These are phyloP conservation scores for Pichia heedii DNA, from an alignment of 805 yeast genomes.

Conservation along the genomic window DNA sequence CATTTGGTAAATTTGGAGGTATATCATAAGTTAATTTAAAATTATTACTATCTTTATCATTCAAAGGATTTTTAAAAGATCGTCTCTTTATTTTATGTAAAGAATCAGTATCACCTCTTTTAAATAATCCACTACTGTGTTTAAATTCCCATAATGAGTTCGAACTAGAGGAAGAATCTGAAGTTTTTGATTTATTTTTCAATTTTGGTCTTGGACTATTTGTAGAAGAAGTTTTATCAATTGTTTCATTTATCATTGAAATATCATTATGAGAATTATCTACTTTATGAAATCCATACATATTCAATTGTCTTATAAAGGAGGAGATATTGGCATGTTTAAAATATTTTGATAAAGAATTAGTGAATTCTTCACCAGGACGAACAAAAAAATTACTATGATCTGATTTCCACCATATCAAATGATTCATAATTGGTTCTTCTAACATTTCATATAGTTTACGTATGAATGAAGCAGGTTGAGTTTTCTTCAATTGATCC, in stretches of 20 bases:
- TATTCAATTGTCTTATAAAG: conserved; percentile 69
- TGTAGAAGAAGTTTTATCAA: too few species aligned
- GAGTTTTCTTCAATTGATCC: conserved; percentile 11
- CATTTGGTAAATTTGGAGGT: conserved; percentile 1
- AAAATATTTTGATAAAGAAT: conserved; percentile 58
- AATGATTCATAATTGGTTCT: conserved; percentile 57
- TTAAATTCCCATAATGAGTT: conserved; percentile 69
- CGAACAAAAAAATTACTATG: conserved; percentile 63
- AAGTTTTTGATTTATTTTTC: background rate
- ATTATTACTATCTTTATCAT: conserved; percentile 24
- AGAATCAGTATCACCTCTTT: conserved; percentile 70
- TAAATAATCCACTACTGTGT: conserved; percentile 71
- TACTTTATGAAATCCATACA: conserved; percentile 79
- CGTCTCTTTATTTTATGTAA: conserved; percentile 73
- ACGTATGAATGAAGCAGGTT: conserved; percentile 58
- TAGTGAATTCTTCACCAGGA: conserved; percentile 82
- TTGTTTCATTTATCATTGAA: background rate
- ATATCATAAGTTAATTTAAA: conserved; percentile 15
- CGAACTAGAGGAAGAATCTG: conserved; percentile 4
- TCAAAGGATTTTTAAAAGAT: conserved; percentile 30
- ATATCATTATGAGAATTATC: conserved; percentile 29
- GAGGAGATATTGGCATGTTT: conserved; percentile 76
- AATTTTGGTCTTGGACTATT: conserved; percentile 4
- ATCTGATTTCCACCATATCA: conserved; percentile 77
- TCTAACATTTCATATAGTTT: conserved; percentile 88